These are phyloP conservation scores for Bipolaris gigantea DNA, from an alignment of 2,329 filamentous ascomycete genomes.

Conservation along the genomic window DNA sequence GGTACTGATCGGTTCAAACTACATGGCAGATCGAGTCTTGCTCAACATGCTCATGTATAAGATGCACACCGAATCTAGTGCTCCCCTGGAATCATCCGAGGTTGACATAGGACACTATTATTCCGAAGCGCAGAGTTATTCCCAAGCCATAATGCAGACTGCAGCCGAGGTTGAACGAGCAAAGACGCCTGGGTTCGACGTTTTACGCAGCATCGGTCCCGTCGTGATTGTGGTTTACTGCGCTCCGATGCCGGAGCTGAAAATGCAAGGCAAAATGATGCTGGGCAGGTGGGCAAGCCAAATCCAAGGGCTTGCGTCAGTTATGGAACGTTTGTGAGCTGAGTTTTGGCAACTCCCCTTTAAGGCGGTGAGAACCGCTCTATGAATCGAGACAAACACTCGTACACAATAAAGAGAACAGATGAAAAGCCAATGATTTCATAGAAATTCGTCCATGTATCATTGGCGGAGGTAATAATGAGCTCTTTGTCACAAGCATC, in stretches of 20 bases:
- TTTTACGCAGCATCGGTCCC: constrained; percentile 14
- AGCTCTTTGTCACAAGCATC: neutral
- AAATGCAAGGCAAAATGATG: constrained; percentile 21
- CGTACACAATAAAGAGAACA: neutral
- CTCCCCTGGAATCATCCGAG: constrained; percentile 6
- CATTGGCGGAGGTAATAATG: neutral
- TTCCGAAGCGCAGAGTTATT: neutral
- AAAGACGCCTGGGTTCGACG: neutral
- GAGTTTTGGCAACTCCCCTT: neutral
- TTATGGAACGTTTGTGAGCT: neutral
- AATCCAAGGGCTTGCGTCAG: constrained; percentile 9
- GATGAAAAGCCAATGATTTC: neutral
- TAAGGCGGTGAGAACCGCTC: neutral
- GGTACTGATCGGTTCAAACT: constrained; percentile 8
- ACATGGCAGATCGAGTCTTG: constrained; percentile 1
- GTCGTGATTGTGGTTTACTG: constrained; percentile 27
- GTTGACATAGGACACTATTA: neutral
- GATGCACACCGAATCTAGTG: constrained; percentile 2
- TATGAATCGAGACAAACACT: neutral
- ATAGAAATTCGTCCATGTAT: too few relatives aligned
- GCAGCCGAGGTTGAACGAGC: neutral
- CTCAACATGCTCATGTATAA: constrained; percentile 15
- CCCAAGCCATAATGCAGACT: neutral
- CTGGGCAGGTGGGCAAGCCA: constrained; percentile 29
- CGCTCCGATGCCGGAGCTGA: constrained; percentile 21